phyloP scores from a whole-genome alignment of 2,329 filamentous ascomycete genomes.

The Aspergillus ibericus region DNA sequence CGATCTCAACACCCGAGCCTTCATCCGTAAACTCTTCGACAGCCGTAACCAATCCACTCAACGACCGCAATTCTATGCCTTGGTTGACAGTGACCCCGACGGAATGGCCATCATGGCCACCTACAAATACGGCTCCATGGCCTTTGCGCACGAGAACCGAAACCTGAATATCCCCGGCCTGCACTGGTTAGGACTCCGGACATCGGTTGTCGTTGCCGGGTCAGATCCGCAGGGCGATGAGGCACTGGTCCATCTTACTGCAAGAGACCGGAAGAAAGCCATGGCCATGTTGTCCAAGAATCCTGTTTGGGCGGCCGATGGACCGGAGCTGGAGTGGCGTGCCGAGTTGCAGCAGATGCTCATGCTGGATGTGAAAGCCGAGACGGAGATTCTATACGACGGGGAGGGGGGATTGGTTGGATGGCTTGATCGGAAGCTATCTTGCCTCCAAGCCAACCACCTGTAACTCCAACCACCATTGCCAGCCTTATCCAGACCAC shows the following conservation, averaged over 20 bases:
- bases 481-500: too few relatives aligned
- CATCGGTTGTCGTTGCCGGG: conserved; percentile 37
- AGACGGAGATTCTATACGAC: conserved; percentile 58
- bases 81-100: conserved; percentile 64
- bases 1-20: conserved; percentile 57
- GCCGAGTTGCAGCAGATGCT: conserved; percentile 61
- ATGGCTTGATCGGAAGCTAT: conserved; percentile 43
- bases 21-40: conserved; percentile 50
- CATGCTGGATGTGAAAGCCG: conserved; percentile 62
- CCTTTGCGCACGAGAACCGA: conserved; percentile 55
- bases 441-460: neutral
- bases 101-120: conserved; percentile 63
- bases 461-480: neutral
- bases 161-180: conserved; percentile 49
- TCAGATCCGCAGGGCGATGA: conserved; percentile 26
- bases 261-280: conserved; percentile 57
- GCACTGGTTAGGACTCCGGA: conserved; percentile 60
- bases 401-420: conserved; percentile 40
- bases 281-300: conserved; percentile 52
- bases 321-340: conserved; percentile 48
- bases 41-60: conserved; percentile 22
- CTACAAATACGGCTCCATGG: conserved; percentile 62
- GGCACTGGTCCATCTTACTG: conserved; percentile 48
- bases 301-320: conserved; percentile 45
- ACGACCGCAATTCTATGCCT: conserved; percentile 49